These are phyloP conservation scores for Plantago coronopus DNA, from an alignment of 305 asterid genomes.

Conservation along the genomic window DNA sequence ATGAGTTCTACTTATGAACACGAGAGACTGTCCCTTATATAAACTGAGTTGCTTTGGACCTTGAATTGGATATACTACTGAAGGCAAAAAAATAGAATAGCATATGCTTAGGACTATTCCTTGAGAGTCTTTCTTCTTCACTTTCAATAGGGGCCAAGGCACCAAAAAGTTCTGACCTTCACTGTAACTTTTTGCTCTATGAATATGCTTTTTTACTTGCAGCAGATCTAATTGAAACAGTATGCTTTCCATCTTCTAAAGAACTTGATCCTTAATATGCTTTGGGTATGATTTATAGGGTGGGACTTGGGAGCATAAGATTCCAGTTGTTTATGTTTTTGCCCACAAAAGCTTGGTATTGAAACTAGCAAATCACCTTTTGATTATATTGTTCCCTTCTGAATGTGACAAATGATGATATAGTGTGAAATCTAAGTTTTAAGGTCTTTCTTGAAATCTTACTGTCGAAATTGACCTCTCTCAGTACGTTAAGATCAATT, in stretches of 20 bases:
- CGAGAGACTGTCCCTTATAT: slow-evolving; percentile 21
- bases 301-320: slow-evolving; percentile 19
- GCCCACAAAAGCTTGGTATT: slow-evolving; percentile 6
- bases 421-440: too few relatives aligned
- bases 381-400: neutral
- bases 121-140: slow-evolving; percentile 25
- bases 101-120: slow-evolving; percentile 43
- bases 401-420: too few relatives aligned
- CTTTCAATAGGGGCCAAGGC: slow-evolving; percentile 34
- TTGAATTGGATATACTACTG: slow-evolving; percentile 41
- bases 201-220: slow-evolving; percentile 38
- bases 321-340: slow-evolving; percentile 23
- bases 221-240: slow-evolving; percentile 22
- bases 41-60: slow-evolving; percentile 22
- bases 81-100: slow-evolving; percentile 25
- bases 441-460: too few relatives aligned
- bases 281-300: slow-evolving; percentile 4
- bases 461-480: too few relatives aligned
- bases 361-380: slow-evolving; percentile 4
- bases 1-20: slow-evolving; percentile 13
- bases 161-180: slow-evolving; percentile 34
- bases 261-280: slow-evolving; percentile 36
- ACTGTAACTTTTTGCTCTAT: slow-evolving; percentile 26
- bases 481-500: too few relatives aligned
- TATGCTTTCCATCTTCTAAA: slow-evolving; percentile 12